Conservation (phyloP, 225 moss, liverwort and hornwort genomes). For the Asterella californica region DNA sequence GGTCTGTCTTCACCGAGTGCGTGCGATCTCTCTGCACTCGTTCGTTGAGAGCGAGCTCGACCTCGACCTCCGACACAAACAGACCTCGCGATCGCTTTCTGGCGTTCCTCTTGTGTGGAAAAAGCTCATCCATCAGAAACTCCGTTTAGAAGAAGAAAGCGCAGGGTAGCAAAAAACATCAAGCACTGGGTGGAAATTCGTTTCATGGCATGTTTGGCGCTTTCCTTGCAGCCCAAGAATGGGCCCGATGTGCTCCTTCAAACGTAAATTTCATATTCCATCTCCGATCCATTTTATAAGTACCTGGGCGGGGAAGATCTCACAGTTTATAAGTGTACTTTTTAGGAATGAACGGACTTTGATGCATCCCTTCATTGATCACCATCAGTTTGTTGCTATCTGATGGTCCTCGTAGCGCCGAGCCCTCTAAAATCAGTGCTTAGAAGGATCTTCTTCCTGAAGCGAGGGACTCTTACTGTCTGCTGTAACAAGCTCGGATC, state of each 20-base stretch:
- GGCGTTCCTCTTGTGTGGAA: background rate
- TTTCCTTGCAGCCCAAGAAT: constrained; percentile 90
- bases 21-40: background rate
- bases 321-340: background rate
- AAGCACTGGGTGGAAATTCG: background rate
- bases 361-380: too few species aligned
- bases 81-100: background rate
- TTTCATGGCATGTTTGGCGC: constrained; percentile 89
- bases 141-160: background rate
- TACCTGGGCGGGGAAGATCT: background rate
- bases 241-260: constrained; percentile 96
- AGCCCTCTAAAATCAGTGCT: background rate
- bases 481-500: background rate
- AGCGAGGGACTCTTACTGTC: background rate
- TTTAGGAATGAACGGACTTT: background rate
- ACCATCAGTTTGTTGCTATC: background rate
- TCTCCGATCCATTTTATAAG: background rate
- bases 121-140: background rate
- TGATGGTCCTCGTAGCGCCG: background rate
- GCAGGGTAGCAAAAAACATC: background rate
- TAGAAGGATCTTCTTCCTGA: background rate
- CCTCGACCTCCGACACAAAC: background rate
- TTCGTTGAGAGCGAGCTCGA: background rate
- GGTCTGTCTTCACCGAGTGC: background rate
- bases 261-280: constrained; percentile 46